Evolutionary conservation across 176 grass and related monocot species (phyloP), one percentile per base, ranked within the genome.

Genomic region (Melocanna baccifera): DNA sequence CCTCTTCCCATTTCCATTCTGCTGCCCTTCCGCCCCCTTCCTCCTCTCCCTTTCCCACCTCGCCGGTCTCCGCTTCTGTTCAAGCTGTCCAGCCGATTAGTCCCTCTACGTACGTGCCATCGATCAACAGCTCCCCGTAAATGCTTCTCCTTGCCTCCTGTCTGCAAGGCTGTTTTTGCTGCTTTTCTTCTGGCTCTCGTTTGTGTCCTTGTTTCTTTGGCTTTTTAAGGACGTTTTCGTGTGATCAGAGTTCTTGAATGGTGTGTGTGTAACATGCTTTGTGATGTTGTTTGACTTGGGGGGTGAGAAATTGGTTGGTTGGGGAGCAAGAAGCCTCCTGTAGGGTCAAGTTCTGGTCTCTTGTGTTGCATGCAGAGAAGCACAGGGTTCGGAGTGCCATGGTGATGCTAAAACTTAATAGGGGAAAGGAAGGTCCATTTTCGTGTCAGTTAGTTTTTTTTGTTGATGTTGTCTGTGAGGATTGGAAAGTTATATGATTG

Each of bases 111-210:
- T 74, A 18, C 19, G 26, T 12, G 52, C 29, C 62, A 32, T 22
- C 29, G 68, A 47, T 26, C 25, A 48, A 47, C 67, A 88, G 61
- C 34, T 74, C 76, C 76, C 82, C 50, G 86, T 94, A 76, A 92
- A 84, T 89, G 29, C 47, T 36, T 64, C 45, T 66, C 2, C 29
- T 51, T 67, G 58, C 42, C 70, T 52, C 50, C 40, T 62, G 48
- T 42, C 41, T 82, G 52, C 74, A 51, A 72, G 43, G 14, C 59
- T 37, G 37, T 77, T 67, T 11, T 47, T 48, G 12, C 37, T 76
- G 69, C 53, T 42, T 62, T 62, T 76, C 11, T 67, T 73, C 10
- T 28, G 3, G 22, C 48, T 76, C 67, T 48, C 85, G 70, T n/a
- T 47, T 40, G 37, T n/a, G 20, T 51, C 13, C 41, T 71, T 82